These are phyloP conservation scores for Solanum megistacrolobum DNA, from an alignment of 257 asterid genomes.

Conservation along the genomic window DNA sequence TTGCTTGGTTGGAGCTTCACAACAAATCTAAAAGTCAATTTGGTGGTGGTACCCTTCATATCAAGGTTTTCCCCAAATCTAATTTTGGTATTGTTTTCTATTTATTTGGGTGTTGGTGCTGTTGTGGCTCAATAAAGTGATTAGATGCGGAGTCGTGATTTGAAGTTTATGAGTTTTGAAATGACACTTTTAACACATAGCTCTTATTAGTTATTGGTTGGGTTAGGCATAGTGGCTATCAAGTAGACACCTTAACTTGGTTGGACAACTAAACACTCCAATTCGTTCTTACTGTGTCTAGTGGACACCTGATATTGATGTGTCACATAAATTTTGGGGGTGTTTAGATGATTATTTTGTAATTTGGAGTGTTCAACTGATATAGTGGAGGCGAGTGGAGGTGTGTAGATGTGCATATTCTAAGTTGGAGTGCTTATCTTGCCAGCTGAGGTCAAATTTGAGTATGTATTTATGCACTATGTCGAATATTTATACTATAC, in stretches of 20 bases:
- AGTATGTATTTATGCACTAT: neutral
- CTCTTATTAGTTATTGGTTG: neutral
- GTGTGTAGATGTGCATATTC: neutral
- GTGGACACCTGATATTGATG: neutral
- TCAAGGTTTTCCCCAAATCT: slow-evolving; percentile 36
- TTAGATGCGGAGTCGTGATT: neutral
- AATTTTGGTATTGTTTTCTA: neutral
- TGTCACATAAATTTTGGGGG: neutral
- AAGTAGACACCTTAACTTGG: neutral
- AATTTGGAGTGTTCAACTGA: neutral
- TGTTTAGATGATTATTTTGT: neutral
- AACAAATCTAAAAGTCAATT: slow-evolving; percentile 48
- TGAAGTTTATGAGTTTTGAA: neutral
- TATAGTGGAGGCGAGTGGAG: neutral
- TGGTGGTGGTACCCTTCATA: slow-evolving; percentile 87
- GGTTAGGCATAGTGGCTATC: neutral
- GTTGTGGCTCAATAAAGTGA: neutral
- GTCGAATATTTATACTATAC: neutral
- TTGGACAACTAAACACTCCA: neutral
- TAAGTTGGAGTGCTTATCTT: neutral
- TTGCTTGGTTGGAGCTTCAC: slow-evolving; percentile 71
- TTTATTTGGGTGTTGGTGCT: neutral
- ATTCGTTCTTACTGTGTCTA: neutral
- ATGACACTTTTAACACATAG: neutral
- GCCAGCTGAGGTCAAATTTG: neutral